These are phyloP conservation scores for Aspergillus homomorphus DNA, from an alignment of 495 filamentous ascomycete genomes.

Conservation along the genomic window DNA sequence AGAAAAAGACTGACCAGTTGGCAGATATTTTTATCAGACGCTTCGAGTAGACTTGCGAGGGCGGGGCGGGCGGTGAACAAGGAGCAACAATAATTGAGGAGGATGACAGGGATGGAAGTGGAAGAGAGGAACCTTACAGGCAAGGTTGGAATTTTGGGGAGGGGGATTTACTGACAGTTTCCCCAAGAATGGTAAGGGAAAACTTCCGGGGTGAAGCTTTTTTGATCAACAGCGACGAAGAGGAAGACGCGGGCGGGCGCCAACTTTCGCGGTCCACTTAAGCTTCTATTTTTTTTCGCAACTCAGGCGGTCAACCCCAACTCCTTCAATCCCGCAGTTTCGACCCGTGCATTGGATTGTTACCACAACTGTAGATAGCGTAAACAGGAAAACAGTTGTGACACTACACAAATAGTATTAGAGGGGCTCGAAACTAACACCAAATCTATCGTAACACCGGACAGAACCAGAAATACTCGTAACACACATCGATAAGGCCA, in stretches of 20 bases:
- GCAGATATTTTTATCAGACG: not conserved
- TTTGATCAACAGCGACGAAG: not conserved
- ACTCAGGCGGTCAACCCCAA: not conserved
- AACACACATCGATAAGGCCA: not conserved
- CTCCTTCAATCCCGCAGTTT: too few species aligned
- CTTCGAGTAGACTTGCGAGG: not conserved
- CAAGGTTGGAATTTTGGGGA: not conserved
- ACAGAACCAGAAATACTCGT: not conserved
- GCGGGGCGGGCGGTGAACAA: not conserved
- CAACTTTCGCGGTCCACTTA: not conserved
- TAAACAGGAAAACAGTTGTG: not conserved
- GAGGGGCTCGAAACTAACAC: not conserved
- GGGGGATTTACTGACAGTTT: not conserved
- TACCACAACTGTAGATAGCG: not conserved
- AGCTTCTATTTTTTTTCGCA: not conserved
- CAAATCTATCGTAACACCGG: not conserved
- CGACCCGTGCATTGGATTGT: too few species aligned
- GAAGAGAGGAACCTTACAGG: not conserved
- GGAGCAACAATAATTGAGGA: too few species aligned
- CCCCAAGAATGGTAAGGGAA: not conserved
- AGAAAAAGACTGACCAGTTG: not conserved
- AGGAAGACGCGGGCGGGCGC: too few species aligned
- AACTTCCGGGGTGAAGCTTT: not conserved
- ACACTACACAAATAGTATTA: not conserved
- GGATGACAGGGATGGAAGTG: not conserved